Evolutionary conservation across 1,139 yeast genomes (phyloP), one percentile per base, ranked within the genome.

Genomic region (Scheffersomyces cryptocercus): DNA sequence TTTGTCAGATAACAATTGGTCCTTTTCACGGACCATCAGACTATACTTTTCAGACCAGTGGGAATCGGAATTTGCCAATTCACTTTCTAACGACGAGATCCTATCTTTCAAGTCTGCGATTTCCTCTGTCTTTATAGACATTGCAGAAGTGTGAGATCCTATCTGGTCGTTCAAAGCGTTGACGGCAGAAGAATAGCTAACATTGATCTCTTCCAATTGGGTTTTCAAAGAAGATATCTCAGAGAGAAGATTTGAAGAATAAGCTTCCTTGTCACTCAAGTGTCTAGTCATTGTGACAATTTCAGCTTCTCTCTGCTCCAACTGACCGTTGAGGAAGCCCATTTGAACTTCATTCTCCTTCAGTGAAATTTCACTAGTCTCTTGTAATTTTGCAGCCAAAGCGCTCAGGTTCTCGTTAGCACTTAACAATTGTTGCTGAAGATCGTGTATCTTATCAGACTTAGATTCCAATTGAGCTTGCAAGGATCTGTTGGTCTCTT

Each of bases 41-140:
- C 44, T 47, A 37, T 41, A 45, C 29, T 47, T 47, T 30, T 31
- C 38, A n/a, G 38, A 39, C 43, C 46, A 49, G 12, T 38, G 48
- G 46, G 50, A 41, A 30, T 35, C 32, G 20, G 46, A 26, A 11
- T 40, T 41, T 29, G 38, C 29, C n/a, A 45, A 42, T 39, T 50
- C 26, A 20, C 7, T 5, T 20, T 20, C 26, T 14, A 31, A 31
- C n/a, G 15, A 15, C 10, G 20, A 10, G 5, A 31, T 20, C 12
- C 20, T 31, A 10, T 31, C 20, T 20, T 13, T 31, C 35, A 31
- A 31, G 5, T 38, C 44, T 8, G 28, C 7, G 10, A 45, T 13
- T 20, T 44, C 45, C 4, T 40, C 40, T 10, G 35, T 32, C 28
- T 29, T 45, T 31, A 49, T 51, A 10, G 50, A 41, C 24, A 46